Conservation (phyloP, 1,139 yeast species). For the Candida tropicalis region DNA sequence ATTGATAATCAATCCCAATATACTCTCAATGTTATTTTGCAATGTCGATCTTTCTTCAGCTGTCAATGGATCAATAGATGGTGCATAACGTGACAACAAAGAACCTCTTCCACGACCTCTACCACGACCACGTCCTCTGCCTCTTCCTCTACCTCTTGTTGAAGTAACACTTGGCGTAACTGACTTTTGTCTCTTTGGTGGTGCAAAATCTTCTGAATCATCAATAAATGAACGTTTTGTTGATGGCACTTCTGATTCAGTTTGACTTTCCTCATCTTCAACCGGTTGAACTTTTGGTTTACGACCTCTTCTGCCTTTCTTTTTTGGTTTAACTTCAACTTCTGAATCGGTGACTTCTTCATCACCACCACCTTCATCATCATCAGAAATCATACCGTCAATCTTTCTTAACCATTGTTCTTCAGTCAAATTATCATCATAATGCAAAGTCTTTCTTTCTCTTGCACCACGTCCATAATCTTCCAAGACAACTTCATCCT, state of each 20-base stretch:
- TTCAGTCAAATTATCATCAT: conserved; percentile 73
- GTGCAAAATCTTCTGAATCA: conserved; percentile 15
- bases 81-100: conserved; percentile 36
- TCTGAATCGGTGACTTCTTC: conserved; percentile 31
- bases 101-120: conserved; percentile 30
- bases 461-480: conserved; percentile 67
- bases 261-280: conserved; percentile 15
- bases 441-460: conserved; percentile 61
- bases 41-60: conserved; percentile 47
- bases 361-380: conserved; percentile 26
- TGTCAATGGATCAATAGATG: conserved; percentile 40
- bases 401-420: conserved; percentile 75
- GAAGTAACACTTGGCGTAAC: conserved; percentile 27
- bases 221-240: conserved; percentile 16
- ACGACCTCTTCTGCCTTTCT: conserved; percentile 31
- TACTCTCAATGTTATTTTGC: conserved; percentile 41
- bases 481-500: conserved; percentile 41
- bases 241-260: conserved; percentile 11
- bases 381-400: conserved; percentile 49
- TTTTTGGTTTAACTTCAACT: conserved; percentile 23
- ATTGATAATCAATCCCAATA: conserved; percentile 47
- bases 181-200: conserved; percentile 31
- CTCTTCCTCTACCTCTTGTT: conserved; percentile 18
- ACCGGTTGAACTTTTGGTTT: conserved; percentile 14
- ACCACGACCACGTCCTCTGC: conserved; percentile 28